Base-by-base conservation (phyloP, 2,329 filamentous ascomycete genomes). In the Aspergillus sp. region DNA sequence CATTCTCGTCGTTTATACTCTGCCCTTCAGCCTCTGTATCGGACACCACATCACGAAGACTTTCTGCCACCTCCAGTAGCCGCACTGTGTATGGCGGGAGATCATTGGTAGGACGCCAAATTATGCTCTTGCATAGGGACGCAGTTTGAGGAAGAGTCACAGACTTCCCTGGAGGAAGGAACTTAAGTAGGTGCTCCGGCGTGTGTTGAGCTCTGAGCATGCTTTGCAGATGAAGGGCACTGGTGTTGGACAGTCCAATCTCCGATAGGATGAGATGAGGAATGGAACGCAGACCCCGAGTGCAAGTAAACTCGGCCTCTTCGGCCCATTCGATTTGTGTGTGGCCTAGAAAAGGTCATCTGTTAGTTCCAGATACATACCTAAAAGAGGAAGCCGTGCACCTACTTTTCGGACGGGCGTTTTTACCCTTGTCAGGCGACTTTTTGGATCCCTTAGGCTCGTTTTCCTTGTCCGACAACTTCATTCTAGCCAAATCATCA, bases 261-360 rank as follows among this genome's bases (percentile, higher is more conserved):
- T 71, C 62, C 2, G 69, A 68, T 17, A 76, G 51, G 36, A 74
- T 66, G 5, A 76, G 52, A 54, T 71, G 74, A n/a, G 74, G 72
- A n/a, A 76, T 65, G 3, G 74, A 76, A 28, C 70, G 71, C 32
- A 76, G 66, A 4, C 74, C 74, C 12, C 74, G 66, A 15, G 72
- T 73, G 50, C 72, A 73, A 3, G 72, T 61, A 49, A 66, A 75
- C n/a, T 58, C 62, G 53, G 67, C 66, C 23, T 72, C 28, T 8
- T 72, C 68, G 12, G 39, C 55, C 12, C 57, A n/a, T 6, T 55
- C 57, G 9, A 57, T 19, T 41, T 60, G 48, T n/a, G 55, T 32
- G 9, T 58, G 43, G 10, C 58, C 67, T 69, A 51, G n/a, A 13
- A n/a, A 58, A n/a, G 6, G 41, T 9, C 15, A 9, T 38, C 15